These are phyloP conservation scores for Pouteria campechiana DNA, from an alignment of 179 eudicot genomes.

Conservation along the genomic window DNA sequence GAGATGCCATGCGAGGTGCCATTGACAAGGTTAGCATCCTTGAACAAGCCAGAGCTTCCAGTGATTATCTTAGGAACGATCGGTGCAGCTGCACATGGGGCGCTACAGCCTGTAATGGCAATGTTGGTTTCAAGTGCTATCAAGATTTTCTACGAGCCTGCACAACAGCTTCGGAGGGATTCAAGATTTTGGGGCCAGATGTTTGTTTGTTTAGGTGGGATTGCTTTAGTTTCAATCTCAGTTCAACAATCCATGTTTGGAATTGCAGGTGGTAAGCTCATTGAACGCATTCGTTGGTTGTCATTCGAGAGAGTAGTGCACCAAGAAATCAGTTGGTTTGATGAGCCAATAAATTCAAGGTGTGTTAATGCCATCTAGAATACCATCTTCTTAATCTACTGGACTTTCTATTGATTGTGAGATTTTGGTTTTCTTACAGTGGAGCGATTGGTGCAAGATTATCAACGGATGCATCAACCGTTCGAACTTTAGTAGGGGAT, in stretches of 20 bases:
- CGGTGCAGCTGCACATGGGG: conserved; percentile 51
- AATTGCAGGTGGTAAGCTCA: conserved; percentile 65
- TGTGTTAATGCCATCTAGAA: conserved; percentile 1
- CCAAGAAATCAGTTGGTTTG: conserved; percentile 88
- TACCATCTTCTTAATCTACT: no score
- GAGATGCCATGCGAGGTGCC: conserved; percentile 24
- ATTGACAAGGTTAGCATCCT: conserved; percentile 28
- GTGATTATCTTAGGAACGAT: conserved; percentile 47
- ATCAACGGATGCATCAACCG: conserved; percentile 66
- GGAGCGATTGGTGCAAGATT: conserved; percentile 88
- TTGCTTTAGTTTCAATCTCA: conserved; percentile 32
- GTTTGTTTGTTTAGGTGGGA: conserved; percentile 23
- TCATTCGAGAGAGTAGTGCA: conserved; percentile 62
- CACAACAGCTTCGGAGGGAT: conserved; percentile 22
- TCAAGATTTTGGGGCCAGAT: conserved; percentile 52
- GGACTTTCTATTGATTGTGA: no score
- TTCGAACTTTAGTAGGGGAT: conserved; percentile 72
- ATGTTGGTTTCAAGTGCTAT: conserved; percentile 53
- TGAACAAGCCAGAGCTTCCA: conserved; percentile 65
- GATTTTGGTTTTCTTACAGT: conserved; percentile 17
- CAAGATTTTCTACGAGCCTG: conserved; percentile 54
- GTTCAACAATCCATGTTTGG: conserved; percentile 56
- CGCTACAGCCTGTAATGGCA: conserved; percentile 54
- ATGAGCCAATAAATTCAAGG: conserved; percentile 80
- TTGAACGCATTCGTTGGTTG: conserved; percentile 46